Base-by-base conservation (phyloP, 352 stramenopile genomes). In the Globisporangium uncinulatum region DNA sequence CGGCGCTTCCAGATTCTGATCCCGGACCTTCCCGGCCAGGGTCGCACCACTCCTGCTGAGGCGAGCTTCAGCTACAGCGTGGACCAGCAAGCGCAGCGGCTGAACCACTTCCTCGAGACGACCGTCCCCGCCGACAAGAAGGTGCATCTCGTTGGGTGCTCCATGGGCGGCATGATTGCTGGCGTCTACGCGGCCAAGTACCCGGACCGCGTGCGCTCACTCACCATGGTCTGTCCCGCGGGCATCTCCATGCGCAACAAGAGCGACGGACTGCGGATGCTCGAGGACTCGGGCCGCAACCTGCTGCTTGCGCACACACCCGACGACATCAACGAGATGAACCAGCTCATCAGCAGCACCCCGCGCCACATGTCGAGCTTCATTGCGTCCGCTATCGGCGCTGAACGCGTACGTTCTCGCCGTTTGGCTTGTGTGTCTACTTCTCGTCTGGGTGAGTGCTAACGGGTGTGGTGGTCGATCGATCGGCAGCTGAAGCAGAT, bases 121-220 rank as follows among this genome's bases (percentile, higher is more conserved):
- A 70, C 76, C 19, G 62, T 92, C 24, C 58, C 65, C 5, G 31
- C 63, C 9, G 62, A 79, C 53, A 74, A 75, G 52, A 84, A 83
- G 61, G 66, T 92, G n/a, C 82, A 92, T 47, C 47, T 92, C 8
- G 63, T 89, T 17, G 82, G 82, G 8, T 87, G 78, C 62, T 88
- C 76, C 47, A 89, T 92, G 82, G 82, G 82, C 43, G 82, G 79
- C 14, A 86, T 92, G 76, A 67, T 92, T 42, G 74, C 76, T 0
- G 82, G 82, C n/a, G 69, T 83, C 19, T 92, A 86, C 59, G 69
- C 82, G 3, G 76, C 79, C 13, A 67, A 74, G 55, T 85, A 87
- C 56, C 77, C 82, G 2, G 59, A 83, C 0, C 67, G 62, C 6
- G 63, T 89, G 19, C 59, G 68, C n/a, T 84, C 79, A 13, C 45